phyloP scores from a whole-genome alignment of 306 rosid genomes.

The Hippophae tibetana region DNA sequence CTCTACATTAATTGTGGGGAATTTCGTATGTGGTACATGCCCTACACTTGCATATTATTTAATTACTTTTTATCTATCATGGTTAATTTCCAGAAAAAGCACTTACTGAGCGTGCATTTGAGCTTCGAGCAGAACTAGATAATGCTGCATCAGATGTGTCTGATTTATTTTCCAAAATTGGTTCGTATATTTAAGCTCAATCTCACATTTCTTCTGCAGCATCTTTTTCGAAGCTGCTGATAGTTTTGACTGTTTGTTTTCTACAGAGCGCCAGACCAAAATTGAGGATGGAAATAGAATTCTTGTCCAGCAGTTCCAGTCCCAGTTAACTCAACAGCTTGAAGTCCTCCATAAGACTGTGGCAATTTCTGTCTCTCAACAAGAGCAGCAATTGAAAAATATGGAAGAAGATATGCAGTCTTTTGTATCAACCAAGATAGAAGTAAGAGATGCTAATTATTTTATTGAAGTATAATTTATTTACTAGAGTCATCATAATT shows the following conservation, averaged over 20 bases:
- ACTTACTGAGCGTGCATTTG: constrained; percentile 79
- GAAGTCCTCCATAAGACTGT: constrained; percentile 88
- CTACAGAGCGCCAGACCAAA: constrained; percentile 79
- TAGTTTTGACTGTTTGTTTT: constrained; percentile 9
- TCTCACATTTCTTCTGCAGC: background rate
- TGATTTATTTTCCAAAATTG: constrained; percentile 79
- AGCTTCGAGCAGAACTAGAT: constrained; percentile 84
- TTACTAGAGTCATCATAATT: background rate
- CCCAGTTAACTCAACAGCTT: constrained; percentile 81
- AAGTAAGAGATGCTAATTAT: constrained; percentile 35
- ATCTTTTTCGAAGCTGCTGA: constrained; percentile 5
- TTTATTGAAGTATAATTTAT: constrained; percentile 7
- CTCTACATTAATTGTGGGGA: background rate
- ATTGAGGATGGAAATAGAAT: constrained; percentile 71
- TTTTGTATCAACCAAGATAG: constrained; percentile 68
- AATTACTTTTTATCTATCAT: background rate
- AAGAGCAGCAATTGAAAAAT: constrained; percentile 75
- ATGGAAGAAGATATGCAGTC: constrained; percentile 96
- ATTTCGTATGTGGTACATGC: background rate
- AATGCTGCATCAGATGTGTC: constrained; percentile 95
- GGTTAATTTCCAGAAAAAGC: constrained; percentile 55
- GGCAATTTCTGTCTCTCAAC: constrained; percentile 80
- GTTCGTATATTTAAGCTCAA: constrained; percentile 33
- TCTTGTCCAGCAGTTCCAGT: constrained; percentile 70
- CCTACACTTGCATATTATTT: background rate